Evolutionary conservation across 805 yeast genomes (phyloP).

Genomic region (Millerozyma miso): DNA sequence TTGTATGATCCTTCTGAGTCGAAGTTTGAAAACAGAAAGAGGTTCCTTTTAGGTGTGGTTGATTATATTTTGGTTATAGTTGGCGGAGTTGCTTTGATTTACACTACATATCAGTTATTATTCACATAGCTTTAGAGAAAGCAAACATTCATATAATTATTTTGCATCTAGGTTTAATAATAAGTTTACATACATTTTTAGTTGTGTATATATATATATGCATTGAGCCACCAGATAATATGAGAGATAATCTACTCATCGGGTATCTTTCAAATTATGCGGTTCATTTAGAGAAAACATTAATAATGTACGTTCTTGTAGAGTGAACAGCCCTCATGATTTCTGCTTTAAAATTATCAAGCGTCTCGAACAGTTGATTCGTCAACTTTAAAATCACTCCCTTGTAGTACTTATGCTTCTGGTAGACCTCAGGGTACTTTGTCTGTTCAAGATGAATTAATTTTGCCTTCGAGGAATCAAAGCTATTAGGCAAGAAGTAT

Average conservation of each 20-base stretch:
- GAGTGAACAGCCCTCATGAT: conserved; percentile 22
- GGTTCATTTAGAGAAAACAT: conserved; percentile 5
- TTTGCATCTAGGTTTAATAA: too few relatives aligned
- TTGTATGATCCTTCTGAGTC: conserved; percentile 13
- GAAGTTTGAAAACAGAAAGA: conserved; percentile 21
- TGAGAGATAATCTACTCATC: neutral
- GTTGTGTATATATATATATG: neutral
- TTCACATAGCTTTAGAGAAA: conserved; percentile 2
- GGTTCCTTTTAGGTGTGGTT: conserved; percentile 33
- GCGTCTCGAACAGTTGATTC: conserved; percentile 7
- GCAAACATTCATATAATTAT: too few relatives aligned
- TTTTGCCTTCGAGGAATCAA: conserved; percentile 23
- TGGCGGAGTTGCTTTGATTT: conserved; percentile 61
- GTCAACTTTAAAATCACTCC: conserved; percentile 8
- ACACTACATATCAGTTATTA: conserved; percentile 62
- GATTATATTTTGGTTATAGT: conserved; percentile 49
- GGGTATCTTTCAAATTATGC: neutral
- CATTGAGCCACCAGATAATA: conserved; percentile 8
- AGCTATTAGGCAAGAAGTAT: conserved; percentile 52
- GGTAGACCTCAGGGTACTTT: conserved; percentile 27
- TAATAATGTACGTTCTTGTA: conserved; percentile 17
- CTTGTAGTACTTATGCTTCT: conserved; percentile 19
- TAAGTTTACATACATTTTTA: neutral
- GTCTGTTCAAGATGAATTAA: conserved; percentile 23
- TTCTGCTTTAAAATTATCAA: conserved; percentile 8